Base-by-base conservation (phyloP, 495 filamentous ascomycete genomes). In the Aspergillus campestris region DNA sequence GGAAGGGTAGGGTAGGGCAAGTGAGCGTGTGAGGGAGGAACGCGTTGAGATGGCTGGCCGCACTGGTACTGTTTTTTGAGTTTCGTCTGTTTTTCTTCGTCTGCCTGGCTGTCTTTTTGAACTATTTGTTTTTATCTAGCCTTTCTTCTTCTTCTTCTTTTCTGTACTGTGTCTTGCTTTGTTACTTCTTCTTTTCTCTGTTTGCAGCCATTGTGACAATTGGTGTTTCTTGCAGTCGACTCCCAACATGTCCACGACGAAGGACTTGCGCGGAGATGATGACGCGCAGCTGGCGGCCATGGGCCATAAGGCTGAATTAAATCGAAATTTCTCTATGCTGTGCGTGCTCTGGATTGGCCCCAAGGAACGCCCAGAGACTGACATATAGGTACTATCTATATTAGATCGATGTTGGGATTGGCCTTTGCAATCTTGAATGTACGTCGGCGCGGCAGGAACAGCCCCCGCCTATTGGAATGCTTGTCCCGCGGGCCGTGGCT, bases 281-380 rank as follows among this genome's bases (percentile, higher is more conserved):
- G 75, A 80, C 53, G 67, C 70, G 13, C 71, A 75, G 34, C 60
- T 84, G 61, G 79, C 77, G n/a, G 70, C 67, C 52, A 71, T 84
- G 69, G 81, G 81, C 39, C 81, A 84, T 58, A 81, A 75, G 66
- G 64, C 72, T 12, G 81, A 84, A 46, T 52, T 84, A 51, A 78
- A 80, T 28, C 71, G 80, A 37, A 77, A 78, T n/a, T 74, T 69
- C 50, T 71, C 69, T 0, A 57, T 71, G 44, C 51, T 77, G 60
- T 67, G 58, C 36, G 68, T 60, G 13, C 38, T 40, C 7, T 8
- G 6, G 30, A 27, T 12, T 15, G 1, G 6, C 32, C 14, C 15
- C 31, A 28, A 14, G 24, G 7, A 8, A 41, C 24, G 37, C 9
- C 39, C 39, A 33, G 51, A 11, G 33, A 48, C 34, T 13, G 7